phyloP scores from a whole-genome alignment of 2,329 filamentous ascomycete species.

The Colletotrichum sp. region DNA sequence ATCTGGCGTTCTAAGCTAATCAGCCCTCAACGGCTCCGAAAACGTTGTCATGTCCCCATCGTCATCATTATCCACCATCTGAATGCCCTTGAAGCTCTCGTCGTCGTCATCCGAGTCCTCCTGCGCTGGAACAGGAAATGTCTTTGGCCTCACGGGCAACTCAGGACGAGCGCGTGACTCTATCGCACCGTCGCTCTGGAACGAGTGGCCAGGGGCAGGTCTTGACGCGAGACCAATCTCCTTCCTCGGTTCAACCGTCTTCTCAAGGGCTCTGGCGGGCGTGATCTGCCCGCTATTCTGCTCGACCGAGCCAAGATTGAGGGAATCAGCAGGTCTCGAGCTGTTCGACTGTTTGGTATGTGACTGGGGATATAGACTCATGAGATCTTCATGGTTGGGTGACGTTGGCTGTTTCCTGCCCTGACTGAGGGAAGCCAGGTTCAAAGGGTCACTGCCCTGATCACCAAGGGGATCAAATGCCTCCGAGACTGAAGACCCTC shows the following conservation, averaged over 20 bases:
- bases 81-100: slow-evolving; percentile 38
- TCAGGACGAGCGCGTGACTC: neutral
- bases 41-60: slow-evolving; percentile 5
- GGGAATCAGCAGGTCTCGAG: neutral
- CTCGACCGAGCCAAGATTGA: neutral
- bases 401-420: neutral
- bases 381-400: neutral
- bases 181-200: slow-evolving; percentile 11
- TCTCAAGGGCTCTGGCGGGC: neutral
- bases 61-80: slow-evolving; percentile 41
- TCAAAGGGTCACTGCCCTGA: neutral
- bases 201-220: neutral
- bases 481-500: neutral
- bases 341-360: neutral
- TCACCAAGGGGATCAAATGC: slow-evolving; percentile 1
- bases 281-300: neutral
- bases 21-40: slow-evolving; percentile 2
- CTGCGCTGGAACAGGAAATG: neutral
- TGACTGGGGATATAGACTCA: neutral
- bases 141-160: slow-evolving; percentile 2
- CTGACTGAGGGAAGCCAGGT: neutral
- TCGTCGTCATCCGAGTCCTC: slow-evolving; percentile 29
- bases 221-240: neutral
- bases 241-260: neutral
- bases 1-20: neutral